Conservation (phyloP, 331 rosid species). For the Pyracantha coccinea region DNA sequence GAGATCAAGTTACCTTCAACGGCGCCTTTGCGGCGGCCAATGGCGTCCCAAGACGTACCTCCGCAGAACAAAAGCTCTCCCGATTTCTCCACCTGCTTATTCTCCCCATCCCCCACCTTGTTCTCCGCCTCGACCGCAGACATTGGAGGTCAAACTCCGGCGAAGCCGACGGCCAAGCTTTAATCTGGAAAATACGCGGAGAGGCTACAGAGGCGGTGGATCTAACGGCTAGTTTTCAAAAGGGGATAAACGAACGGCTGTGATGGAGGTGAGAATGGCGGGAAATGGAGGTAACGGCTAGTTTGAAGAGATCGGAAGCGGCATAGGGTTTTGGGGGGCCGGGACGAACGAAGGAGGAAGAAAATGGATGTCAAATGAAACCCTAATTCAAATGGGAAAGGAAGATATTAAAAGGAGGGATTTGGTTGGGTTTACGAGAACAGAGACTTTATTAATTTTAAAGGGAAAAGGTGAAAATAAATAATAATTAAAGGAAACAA, state of each 20-base stretch:
- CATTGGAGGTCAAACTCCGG: conserved; percentile 63
- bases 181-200: neutral
- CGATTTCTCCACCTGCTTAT: conserved; percentile 20
- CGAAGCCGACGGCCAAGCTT: conserved; percentile 35
- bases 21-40: conserved; percentile 72
- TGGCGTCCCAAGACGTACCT: conserved; percentile 73
- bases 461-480: neutral
- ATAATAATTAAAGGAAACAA: neutral
- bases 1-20: conserved; percentile 71
- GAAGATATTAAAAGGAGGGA: conserved; percentile 2
- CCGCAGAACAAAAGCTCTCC: conserved; percentile 98
- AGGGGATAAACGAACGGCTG: conserved; percentile 10
- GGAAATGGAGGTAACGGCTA: conserved; percentile 53
- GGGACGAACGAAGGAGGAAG: conserved; percentile 16
- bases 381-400: conserved; percentile 56
- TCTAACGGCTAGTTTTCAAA: conserved; percentile 65
- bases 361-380: conserved; percentile 35
- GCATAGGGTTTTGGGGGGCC: conserved; percentile 23
- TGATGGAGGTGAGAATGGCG: conserved; percentile 45
- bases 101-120: conserved; percentile 29
- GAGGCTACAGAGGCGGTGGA: conserved; percentile 26
- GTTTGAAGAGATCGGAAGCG: conserved; percentile 32
- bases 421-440: conserved; percentile 40
- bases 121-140: conserved; percentile 55
- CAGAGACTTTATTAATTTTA: conserved; percentile 23